phyloP scores from a whole-genome alignment of 2,329 filamentous ascomycete genomes.

The Monosporascus sp. region DNA sequence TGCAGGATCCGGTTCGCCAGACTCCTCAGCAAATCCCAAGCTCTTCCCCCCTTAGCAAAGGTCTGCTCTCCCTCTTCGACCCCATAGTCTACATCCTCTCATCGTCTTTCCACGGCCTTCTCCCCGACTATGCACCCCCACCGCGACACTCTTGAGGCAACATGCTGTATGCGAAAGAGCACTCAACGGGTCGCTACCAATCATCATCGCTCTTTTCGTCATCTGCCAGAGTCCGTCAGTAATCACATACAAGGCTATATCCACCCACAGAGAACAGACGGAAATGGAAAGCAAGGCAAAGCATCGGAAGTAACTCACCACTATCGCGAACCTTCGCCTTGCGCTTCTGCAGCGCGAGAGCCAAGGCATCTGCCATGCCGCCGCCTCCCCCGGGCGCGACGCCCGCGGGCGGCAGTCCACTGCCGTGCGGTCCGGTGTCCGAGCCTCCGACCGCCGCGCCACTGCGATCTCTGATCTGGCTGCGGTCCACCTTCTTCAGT shows the following conservation, averaged over 20 bases:
- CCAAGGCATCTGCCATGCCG: slow-evolving; percentile 76
- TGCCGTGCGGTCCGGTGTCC: slow-evolving; percentile 46
- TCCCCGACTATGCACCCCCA: not conserved
- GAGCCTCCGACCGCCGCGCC: slow-evolving; percentile 48
- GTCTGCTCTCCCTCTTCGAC: not conserved
- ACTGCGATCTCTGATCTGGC: slow-evolving; percentile 67
- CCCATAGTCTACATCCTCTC: not conserved
- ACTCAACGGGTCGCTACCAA: slow-evolving; percentile 43
- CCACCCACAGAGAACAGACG: not conserved
- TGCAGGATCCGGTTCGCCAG: too few relatives aligned
- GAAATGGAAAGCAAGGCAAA: not conserved
- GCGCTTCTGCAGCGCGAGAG: slow-evolving; percentile 70
- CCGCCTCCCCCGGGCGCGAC: slow-evolving; percentile 49
- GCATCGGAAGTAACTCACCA: slow-evolving; percentile 58
- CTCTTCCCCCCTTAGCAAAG: not conserved
- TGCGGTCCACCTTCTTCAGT: slow-evolving; percentile 70
- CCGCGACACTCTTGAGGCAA: slow-evolving; percentile 1
- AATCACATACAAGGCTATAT: slow-evolving; percentile 7
- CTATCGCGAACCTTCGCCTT: slow-evolving; percentile 93
- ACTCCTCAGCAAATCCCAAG: too few relatives aligned
- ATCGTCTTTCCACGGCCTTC: not conserved
- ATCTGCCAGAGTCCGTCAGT: slow-evolving; percentile 43
- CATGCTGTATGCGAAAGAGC: slow-evolving; percentile 4
- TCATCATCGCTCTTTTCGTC: slow-evolving; percentile 74
- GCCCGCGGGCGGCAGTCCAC: slow-evolving; percentile 46